Evolutionary conservation across 306 rosid species (phyloP).

Genomic region (Lathyrus oleraceus): DNA sequence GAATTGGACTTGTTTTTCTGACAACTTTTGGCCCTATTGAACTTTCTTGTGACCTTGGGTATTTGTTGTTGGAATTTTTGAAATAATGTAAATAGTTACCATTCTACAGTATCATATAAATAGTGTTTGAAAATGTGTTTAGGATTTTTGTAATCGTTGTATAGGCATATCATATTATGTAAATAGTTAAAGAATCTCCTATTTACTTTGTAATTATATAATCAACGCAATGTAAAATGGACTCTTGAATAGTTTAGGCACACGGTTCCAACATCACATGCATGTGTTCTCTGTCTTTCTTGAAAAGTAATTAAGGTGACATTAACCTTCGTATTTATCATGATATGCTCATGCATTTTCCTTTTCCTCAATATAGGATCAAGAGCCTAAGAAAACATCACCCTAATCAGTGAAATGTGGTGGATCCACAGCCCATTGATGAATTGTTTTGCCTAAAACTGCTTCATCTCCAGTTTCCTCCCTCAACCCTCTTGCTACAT

Average conservation of each 20-base stretch:
- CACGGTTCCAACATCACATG: background rate
- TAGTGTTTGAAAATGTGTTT: background rate
- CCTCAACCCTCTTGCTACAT: background rate
- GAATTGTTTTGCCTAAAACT: background rate
- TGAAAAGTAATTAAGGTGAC: background rate
- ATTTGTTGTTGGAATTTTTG: background rate
- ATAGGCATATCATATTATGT: background rate
- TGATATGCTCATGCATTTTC: background rate
- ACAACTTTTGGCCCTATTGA: slow-evolving; percentile 1
- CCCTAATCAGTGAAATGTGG: background rate
- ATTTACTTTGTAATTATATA: background rate
- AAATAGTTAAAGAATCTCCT: background rate
- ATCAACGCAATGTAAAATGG: background rate
- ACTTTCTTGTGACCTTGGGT: background rate
- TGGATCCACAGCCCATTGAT: background rate
- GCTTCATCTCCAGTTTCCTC: background rate
- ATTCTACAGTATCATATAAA: background rate
- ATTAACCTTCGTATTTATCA: background rate
- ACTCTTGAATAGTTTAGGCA: background rate
- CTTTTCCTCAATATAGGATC: background rate
- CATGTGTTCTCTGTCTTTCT: background rate
- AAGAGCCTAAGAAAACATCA: background rate
- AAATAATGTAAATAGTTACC: background rate
- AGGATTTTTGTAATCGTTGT: background rate
- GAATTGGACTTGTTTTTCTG: slow-evolving; percentile 6